Percentiles rank a stretch among this genome's conserved stretches.
phyloP scores from a whole-genome alignment of 176 grass and related monocot species.

The Triticum aestivum region DNA sequence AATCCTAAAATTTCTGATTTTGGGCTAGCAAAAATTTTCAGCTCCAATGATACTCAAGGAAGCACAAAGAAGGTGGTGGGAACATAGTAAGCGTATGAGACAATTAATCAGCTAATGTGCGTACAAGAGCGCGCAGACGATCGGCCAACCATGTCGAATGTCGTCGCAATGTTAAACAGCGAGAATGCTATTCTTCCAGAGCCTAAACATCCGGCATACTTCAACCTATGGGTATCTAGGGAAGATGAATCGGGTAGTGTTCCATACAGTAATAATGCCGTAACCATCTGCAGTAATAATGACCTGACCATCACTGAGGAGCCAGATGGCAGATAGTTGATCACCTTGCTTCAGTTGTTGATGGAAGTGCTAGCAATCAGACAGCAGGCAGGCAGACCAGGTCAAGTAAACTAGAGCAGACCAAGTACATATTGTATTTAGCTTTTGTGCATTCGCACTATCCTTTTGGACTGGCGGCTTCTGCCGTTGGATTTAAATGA shows the following conservation, averaged over 20 bases:
- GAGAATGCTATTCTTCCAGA: background rate
- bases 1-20: constrained; percentile 48
- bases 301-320: constrained; percentile 23
- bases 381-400: background rate
- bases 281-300: background rate
- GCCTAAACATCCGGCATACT: constrained; percentile 35
- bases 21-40: constrained; percentile 32
- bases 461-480: no score
- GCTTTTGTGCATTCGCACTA: no score
- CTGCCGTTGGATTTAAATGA: no score
- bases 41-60: constrained; percentile 29
- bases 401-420: background rate
- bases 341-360: background rate
- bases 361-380: background rate
- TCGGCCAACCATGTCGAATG: constrained; percentile 39
- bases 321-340: constrained; percentile 14
- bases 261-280: background rate
- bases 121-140: constrained; percentile 36
- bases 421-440: no score
- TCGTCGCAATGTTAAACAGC: constrained; percentile 17
- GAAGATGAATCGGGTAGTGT: background rate
- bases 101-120: constrained; percentile 7
- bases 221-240: constrained; percentile 22
- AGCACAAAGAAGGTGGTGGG: constrained; percentile 36
- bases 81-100: constrained; percentile 29